Conservation (phyloP, 257 asterid species). For the Nemophila menziesii region DNA sequence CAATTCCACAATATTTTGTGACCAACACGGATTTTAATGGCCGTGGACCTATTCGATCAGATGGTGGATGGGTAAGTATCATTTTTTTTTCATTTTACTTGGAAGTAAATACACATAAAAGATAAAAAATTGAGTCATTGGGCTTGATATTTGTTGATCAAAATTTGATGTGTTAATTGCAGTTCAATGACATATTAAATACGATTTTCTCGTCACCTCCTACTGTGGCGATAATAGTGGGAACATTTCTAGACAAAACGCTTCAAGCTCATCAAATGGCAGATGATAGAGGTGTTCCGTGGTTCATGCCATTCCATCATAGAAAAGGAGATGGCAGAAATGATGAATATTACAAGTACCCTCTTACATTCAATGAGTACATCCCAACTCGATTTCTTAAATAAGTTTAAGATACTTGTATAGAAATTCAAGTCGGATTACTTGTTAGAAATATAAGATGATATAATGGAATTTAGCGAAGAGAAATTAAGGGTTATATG, state of each 20-base stretch:
- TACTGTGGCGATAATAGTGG: conserved; percentile 67
- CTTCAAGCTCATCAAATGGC: conserved; percentile 44
- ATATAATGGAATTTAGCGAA: too few relatives aligned
- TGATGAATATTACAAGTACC: conserved; percentile 82
- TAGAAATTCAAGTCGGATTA: conserved; percentile 2
- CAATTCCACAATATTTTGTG: conserved; percentile 76
- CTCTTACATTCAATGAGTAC: conserved; percentile 56
- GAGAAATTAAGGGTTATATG: too few relatives aligned
- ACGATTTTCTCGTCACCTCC: conserved; percentile 84
- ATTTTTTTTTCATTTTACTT: background rate
- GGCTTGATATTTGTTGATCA: background rate
- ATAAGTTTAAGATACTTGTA: conserved; percentile 19
- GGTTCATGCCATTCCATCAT: conserved; percentile 67
- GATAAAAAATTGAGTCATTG: too few relatives aligned
- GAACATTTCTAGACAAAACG: conserved; percentile 63
- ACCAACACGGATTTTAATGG: conserved; percentile 60
- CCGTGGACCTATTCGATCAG: conserved; percentile 77
- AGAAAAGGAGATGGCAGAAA: conserved; percentile 77
- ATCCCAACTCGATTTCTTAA: conserved; percentile 71
- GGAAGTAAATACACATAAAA: too few relatives aligned
- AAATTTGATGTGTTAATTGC: conserved; percentile 17
- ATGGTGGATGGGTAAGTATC: conserved; percentile 83
- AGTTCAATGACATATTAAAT: conserved; percentile 80
- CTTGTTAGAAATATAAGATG: too few relatives aligned
- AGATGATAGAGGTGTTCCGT: conserved; percentile 79